Evolutionary conservation across 2,329 filamentous ascomycete genomes (phyloP).

Genomic region (Diaporthe caulivora): DNA sequence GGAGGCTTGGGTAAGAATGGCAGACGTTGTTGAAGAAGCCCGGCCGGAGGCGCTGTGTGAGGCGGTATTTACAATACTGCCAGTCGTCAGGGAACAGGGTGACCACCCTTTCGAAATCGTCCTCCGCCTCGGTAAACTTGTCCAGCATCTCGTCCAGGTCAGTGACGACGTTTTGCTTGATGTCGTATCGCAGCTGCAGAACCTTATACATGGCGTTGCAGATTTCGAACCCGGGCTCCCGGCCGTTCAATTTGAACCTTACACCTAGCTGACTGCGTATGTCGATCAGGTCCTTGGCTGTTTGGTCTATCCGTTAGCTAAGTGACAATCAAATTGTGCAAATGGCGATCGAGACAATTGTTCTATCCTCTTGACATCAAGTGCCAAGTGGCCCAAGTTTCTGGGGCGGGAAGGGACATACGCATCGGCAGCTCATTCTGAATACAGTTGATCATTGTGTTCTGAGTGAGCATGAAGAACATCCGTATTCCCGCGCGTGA

Average conservation of each 20-base stretch:
- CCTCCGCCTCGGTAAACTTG: constrained; percentile 54
- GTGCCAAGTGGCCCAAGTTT: background rate
- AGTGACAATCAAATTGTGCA: background rate
- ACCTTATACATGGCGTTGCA: constrained; percentile 59
- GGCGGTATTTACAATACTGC: constrained; percentile 56
- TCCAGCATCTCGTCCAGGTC: constrained; percentile 57
- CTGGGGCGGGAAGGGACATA: background rate
- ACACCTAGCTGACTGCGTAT: constrained; percentile 58
- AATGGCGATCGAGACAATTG: too few relatives aligned
- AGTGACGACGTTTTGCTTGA: constrained; percentile 52
- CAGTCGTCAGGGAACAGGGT: constrained; percentile 54
- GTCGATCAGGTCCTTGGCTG: constrained; percentile 57
- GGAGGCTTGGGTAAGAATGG: constrained; percentile 60
- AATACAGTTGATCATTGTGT: constrained; percentile 64
- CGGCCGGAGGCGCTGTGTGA: constrained; percentile 52
- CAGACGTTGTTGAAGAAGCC: constrained; percentile 57
- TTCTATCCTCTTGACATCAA: too few relatives aligned
- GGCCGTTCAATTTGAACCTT: constrained; percentile 47
- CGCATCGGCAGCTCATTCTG: constrained; percentile 62
- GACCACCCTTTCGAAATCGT: constrained; percentile 56
- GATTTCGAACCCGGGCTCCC: constrained; percentile 57
- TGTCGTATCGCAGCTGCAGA: constrained; percentile 61
- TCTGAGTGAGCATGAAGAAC: constrained; percentile 67
- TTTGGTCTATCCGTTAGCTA: background rate
- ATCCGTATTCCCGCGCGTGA: constrained; percentile 61